These are phyloP conservation scores for Oryza officinalis DNA, from an alignment of 176 grass and related monocot genomes.

Conservation along the genomic window DNA sequence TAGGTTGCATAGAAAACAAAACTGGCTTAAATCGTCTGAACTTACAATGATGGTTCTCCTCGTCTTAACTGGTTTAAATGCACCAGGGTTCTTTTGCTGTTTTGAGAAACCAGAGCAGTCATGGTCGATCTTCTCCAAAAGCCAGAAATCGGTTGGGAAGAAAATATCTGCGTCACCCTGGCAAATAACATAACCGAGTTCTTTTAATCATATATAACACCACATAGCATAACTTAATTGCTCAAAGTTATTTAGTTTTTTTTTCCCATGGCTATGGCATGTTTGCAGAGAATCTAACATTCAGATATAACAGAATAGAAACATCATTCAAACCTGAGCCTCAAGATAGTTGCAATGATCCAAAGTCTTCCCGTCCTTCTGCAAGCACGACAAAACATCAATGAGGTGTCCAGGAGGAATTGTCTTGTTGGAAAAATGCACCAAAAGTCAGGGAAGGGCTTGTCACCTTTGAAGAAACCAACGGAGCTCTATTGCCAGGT, in stretches of 20 bases:
- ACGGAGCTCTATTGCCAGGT: conserved; percentile 85
- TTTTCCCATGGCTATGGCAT: background rate
- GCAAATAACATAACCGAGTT: conserved; percentile 27
- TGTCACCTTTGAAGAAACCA: conserved; percentile 84
- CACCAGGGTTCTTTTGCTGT: conserved; percentile 49
- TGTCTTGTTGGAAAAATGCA: conserved; percentile 4
- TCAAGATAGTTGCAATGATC: conserved; percentile 83
- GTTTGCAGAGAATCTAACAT: background rate
- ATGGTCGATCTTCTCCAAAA: conserved; percentile 90
- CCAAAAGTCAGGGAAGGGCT: background rate
- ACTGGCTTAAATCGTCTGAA: conserved; percentile 24
- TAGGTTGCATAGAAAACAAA: background rate
- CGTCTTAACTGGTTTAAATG: conserved; percentile 78
- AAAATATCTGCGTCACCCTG: conserved; percentile 98
- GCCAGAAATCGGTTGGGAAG: conserved; percentile 89
- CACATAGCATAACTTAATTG: background rate
- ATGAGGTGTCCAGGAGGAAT: conserved; percentile 24
- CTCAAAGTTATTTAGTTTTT: background rate
- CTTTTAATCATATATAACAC: background rate
- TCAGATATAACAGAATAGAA: conserved; percentile 1
- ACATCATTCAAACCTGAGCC: conserved; percentile 65
- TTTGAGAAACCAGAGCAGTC: conserved; percentile 70
- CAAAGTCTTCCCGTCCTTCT: conserved; percentile 80
- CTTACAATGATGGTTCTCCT: conserved; percentile 90
- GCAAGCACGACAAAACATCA: conserved; percentile 46